phyloP scores from a whole-genome alignment of 2,329 filamentous ascomycete species.

The Reticulascus tulasneorum region DNA sequence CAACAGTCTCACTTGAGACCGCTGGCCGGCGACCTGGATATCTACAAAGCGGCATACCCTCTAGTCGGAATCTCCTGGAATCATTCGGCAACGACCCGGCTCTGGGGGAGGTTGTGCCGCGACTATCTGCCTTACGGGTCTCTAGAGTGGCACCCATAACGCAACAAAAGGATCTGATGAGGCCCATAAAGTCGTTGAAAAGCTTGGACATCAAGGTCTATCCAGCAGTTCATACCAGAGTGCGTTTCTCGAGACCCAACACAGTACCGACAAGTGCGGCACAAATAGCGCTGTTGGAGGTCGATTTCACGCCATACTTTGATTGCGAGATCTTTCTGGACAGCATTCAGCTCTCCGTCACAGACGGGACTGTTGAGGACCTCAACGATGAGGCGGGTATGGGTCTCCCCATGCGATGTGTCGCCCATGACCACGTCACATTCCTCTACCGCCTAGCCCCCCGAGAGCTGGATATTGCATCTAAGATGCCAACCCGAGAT shows the following conservation, averaged over 20 bases:
- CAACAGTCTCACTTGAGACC: slow-evolving; percentile 37
- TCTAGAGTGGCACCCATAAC: slow-evolving; percentile 69
- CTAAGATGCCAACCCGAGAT: slow-evolving; percentile 44
- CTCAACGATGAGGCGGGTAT: slow-evolving; percentile 49
- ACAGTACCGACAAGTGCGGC: slow-evolving; percentile 54
- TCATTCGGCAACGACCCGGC: slow-evolving; percentile 65
- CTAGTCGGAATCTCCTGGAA: slow-evolving; percentile 73
- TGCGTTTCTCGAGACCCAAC: slow-evolving; percentile 66
- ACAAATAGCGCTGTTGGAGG: slow-evolving; percentile 66
- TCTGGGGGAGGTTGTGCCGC: slow-evolving; percentile 58
- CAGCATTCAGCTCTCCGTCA: slow-evolving; percentile 52
- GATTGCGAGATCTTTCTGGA: slow-evolving; percentile 63
- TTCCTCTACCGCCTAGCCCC: slow-evolving; percentile 67
- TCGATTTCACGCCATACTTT: slow-evolving; percentile 69
- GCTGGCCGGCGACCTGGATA: slow-evolving; percentile 44
- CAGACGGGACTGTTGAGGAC: slow-evolving; percentile 55
- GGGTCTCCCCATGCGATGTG: slow-evolving; percentile 55
- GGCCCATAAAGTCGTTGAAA: slow-evolving; percentile 61
- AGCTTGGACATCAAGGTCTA: slow-evolving; percentile 60
- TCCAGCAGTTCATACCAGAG: slow-evolving; percentile 67
- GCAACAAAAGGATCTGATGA: slow-evolving; percentile 55
- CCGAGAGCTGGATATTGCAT: slow-evolving; percentile 38
- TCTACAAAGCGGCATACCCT: slow-evolving; percentile 63
- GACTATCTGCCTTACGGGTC: slow-evolving; percentile 69
- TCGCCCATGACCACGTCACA: slow-evolving; percentile 70